Evolutionary conservation across 345 rosid genomes (phyloP).

Genomic region (Firmiana major): DNA sequence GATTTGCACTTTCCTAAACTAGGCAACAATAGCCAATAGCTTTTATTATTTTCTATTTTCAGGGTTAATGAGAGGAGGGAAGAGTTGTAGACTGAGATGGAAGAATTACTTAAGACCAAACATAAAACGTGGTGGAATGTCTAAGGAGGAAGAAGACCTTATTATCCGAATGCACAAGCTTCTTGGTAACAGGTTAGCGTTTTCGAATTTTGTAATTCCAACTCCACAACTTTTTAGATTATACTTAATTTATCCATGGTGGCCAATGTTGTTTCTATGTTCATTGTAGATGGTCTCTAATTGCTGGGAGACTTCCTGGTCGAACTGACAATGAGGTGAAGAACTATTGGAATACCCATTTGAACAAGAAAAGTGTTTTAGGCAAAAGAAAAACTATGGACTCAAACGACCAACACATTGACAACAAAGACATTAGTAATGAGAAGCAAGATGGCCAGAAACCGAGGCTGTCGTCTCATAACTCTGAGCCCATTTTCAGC

Average conservation of each 20-base stretch:
- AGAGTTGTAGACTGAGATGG: constrained; percentile 89
- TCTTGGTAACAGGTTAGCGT: constrained; percentile 62
- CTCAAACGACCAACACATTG: constrained; percentile 2
- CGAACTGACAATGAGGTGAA: constrained; percentile 87
- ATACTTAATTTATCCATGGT: not conserved
- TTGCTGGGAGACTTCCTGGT: constrained; percentile 85
- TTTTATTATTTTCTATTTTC: not conserved
- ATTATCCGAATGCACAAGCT: constrained; percentile 90
- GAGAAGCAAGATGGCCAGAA: constrained; percentile 1
- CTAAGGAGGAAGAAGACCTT: constrained; percentile 76
- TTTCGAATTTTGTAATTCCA: not conserved
- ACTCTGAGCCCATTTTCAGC: not conserved
- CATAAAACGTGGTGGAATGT: constrained; percentile 73
- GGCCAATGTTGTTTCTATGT: too few species aligned
- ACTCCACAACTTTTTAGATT: not conserved
- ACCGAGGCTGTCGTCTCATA: not conserved
- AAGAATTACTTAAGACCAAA: constrained; percentile 81
- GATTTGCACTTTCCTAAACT: not conserved
- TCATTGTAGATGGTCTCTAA: constrained; percentile 63
- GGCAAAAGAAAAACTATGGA: constrained; percentile 33
- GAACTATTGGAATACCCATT: constrained; percentile 93
- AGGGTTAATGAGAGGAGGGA: constrained; percentile 80
- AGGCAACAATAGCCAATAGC: too few species aligned
- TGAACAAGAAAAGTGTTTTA: constrained; percentile 47
- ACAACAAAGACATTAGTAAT: constrained; percentile 3